phyloP scores from a whole-genome alignment of 75 land plant species.

The Pinus taeda region DNA sequence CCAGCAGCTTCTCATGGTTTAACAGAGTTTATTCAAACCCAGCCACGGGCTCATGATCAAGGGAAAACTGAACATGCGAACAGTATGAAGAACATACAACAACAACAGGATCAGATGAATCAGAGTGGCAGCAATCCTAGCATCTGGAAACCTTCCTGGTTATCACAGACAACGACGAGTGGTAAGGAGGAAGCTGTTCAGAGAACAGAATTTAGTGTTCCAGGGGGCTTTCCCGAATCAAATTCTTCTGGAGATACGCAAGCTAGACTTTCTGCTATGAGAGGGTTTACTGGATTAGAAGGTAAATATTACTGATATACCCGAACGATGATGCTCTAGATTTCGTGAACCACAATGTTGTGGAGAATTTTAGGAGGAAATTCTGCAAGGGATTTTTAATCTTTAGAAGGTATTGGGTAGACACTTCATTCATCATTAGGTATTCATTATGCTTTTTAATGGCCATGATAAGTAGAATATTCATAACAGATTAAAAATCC shows the following conservation, averaged over 20 bases:
- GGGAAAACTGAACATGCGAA: background rate
- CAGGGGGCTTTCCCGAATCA: background rate
- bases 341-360: too few species aligned
- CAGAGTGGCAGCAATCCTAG: background rate
- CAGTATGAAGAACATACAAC: background rate
- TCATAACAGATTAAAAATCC: too few species aligned
- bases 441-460: too few species aligned
- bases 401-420: too few species aligned
- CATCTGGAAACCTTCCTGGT: conserved; percentile 5
- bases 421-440: too few species aligned
- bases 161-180: background rate
- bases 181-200: background rate
- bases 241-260: background rate
- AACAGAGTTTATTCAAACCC: background rate
- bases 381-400: too few species aligned
- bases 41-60: background rate
- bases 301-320: background rate
- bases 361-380: too few species aligned
- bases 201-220: background rate
- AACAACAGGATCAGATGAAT: background rate
- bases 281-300: background rate
- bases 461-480: too few species aligned
- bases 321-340: background rate
- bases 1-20: background rate
- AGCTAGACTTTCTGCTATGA: background rate